These are phyloP conservation scores for Xerocomellus chrysenteron DNA, from an alignment of 768 basidiomycete genomes.

Conservation along the genomic window DNA sequence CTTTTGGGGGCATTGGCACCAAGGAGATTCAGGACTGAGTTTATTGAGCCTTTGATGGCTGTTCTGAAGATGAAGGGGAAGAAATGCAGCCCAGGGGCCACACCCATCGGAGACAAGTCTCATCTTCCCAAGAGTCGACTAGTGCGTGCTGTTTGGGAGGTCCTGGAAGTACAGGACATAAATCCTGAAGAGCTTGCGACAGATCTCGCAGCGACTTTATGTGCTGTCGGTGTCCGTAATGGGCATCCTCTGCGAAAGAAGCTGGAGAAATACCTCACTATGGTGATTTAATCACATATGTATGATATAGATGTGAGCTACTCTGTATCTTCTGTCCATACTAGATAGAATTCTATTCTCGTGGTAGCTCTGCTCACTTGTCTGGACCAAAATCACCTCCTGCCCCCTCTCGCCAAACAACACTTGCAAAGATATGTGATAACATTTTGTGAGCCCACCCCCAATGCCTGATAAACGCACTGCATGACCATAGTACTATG, in stretches of 20 bases:
- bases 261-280: slow-evolving; percentile 55
- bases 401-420: too few relatives aligned
- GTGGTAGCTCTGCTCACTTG: too few relatives aligned
- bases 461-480: neutral
- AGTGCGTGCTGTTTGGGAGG: slow-evolving; percentile 62
- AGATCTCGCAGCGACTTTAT: slow-evolving; percentile 52
- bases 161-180: slow-evolving; percentile 54
- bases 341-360: too few relatives aligned
- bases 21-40: slow-evolving; percentile 69
- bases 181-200: slow-evolving; percentile 51
- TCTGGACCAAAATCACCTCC: too few relatives aligned
- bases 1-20: slow-evolving; percentile 62
- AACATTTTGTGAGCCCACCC: neutral
- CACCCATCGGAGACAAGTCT: slow-evolving; percentile 37
- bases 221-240: slow-evolving; percentile 53
- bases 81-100: slow-evolving; percentile 50
- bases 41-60: slow-evolving; percentile 66
- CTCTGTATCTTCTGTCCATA: too few relatives aligned
- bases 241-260: slow-evolving; percentile 71
- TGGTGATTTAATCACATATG: neutral
- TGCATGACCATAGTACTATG: neutral
- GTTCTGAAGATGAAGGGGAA: slow-evolving; percentile 59
- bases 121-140: slow-evolving; percentile 60
- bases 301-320: too few relatives aligned
- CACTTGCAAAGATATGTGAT: too few relatives aligned